Base-by-base conservation (phyloP, 2,329 filamentous ascomycete genomes). In the Coniochaeta prunicola region DNA sequence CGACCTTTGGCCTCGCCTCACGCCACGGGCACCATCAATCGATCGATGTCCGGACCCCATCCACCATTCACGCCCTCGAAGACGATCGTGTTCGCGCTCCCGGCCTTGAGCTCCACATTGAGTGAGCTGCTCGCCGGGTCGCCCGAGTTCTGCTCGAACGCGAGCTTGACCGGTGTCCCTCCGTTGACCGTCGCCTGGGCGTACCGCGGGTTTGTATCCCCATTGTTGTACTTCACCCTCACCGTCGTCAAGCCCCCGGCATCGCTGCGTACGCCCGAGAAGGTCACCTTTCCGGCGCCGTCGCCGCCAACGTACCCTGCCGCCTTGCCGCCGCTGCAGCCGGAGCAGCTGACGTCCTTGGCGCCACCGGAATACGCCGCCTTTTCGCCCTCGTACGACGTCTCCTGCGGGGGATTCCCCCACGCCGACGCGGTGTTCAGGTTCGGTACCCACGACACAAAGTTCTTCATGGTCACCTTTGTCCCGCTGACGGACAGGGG, bases 121-220 rank as follows among this genome's bases (percentile, higher is more conserved):
- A 85, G 62, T 1, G 76, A 71, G 58, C 79, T 81, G 24, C 72
- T 78, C 0, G 71, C 77, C 4, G 72, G 73, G 26, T 76, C 73
- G 0, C 77, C 73, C 1, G 69, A 70, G 0, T 77, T 76, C 0
- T 82, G 82, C 58, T 86, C 62, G 62, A 88, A 88, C 0, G 83
- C 82, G 2, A 85, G 61, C 17, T 71, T 72, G 64, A 81, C 73
- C 12, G 66, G 65, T 2, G 68, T 64, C 21, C 73, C 74, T 0
- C 80, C 83, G 61, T 87, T 87, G 15, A 87, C 82, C 2, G 71
- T 73, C 2, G 87, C 79, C 34, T 76, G 75, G 0, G 80, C 82
- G 65, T 76, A 80, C 36, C 85, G 71, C 64, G 82, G 76, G 0
- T 67, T 67, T 0, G 65, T 75, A 63, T 87, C 82, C 0, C 82